Base-by-base conservation (phyloP, 176 grass and related monocot species). In the Oryza punctata region DNA sequence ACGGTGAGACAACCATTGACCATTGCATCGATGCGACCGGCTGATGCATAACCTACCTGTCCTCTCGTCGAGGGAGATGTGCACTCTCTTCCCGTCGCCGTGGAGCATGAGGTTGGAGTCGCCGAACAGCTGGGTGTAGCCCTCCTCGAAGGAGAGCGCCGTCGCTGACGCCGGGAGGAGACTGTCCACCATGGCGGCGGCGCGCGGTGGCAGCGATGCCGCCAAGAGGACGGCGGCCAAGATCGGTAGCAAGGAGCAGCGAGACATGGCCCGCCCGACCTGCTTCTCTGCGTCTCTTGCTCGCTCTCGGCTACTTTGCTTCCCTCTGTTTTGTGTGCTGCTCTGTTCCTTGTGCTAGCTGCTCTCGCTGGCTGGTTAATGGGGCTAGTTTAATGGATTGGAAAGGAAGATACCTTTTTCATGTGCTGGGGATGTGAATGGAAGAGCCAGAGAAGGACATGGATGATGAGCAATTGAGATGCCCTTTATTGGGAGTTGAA, bases 61-160 rank as follows among this genome's bases (percentile, higher is more conserved):
- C 27, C 95, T 77, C 82, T 91, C 41, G 76, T 97, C 88, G 65
- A 97, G 95, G 78, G 95, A 81, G 86, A 97, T 90, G 86, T 86
- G 95, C 24, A 97, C 90, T 2, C 75, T 73, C 77, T 70, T 91
- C 9, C 95, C 95, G 63, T 72, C 88, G 33, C 91, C 81, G 81
- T 92, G 92, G 81, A 97, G 90, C 78, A 86, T 85, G 78, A 97
- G 90, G 74, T 97, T 97, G 82, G 90, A 83, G 89, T 94, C 94
- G 12, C 92, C 94, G 82, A 97, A 97, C 64, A 94, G 85, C 90
- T 94, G 92, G 30, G 92, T 94, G 77, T 97, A 97, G 2, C 90
- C 92, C 18, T 94, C 92, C 14, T 85, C 65, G 74, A 97, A 97
- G 40, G 92, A 87, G 81, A 97, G 83, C 14, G 85, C 71, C 72